Evolutionary conservation across 768 basidiomycete genomes (phyloP).

Genomic region (Kondoa malvinella): DNA sequence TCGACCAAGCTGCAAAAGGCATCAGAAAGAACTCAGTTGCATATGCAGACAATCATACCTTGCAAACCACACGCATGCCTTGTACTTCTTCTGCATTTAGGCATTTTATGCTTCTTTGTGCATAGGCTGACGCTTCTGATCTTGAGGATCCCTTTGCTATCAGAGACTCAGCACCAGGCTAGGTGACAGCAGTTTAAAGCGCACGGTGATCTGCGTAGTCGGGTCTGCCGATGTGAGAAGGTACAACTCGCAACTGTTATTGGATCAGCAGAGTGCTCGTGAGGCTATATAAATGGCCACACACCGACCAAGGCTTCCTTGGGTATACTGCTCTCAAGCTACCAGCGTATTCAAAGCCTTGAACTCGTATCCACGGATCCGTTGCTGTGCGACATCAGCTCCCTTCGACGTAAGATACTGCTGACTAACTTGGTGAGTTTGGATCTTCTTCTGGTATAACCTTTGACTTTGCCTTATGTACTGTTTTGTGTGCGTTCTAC

Average conservation of each 20-base stretch:
- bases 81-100: constrained; percentile 59
- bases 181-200: constrained; percentile 31
- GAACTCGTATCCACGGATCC: constrained; percentile 16
- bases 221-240: constrained; percentile 64
- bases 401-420: constrained; percentile 3
- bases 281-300: not conserved
- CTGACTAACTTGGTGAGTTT: not conserved
- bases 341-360: constrained; percentile 28
- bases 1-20: constrained; percentile 49
- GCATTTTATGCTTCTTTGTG: constrained; percentile 42
- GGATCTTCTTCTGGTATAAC: not conserved
- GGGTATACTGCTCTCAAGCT: constrained; percentile 29
- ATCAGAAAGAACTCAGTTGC: not conserved
- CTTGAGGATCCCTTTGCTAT: constrained; percentile 19
- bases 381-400: not conserved
- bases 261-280: constrained; percentile 64
- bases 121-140: constrained; percentile 13
- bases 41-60: constrained; percentile 40
- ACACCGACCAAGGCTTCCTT: constrained; percentile 17
- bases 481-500: constrained; percentile 9
- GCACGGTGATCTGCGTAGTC: constrained; percentile 67
- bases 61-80: constrained; percentile 72
- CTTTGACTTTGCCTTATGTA: not conserved
- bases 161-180: constrained; percentile 14
- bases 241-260: constrained; percentile 52